Evolutionary conservation across 345 rosid species (phyloP).

Genomic region (Carallia pectinifolia): DNA sequence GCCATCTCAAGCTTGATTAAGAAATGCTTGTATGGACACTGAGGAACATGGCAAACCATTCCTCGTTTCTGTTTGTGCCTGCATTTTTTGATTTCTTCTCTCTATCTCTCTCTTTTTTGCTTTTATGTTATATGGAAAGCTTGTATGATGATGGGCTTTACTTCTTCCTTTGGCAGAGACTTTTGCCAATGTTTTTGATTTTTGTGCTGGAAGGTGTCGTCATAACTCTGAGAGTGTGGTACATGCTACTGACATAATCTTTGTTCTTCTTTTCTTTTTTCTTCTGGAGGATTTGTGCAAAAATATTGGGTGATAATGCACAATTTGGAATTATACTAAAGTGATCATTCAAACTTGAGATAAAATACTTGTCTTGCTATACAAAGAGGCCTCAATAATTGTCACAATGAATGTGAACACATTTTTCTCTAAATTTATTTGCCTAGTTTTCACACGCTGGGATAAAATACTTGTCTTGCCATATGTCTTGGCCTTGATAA

Average conservation of each 20-base stretch:
- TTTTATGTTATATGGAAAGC: neutral
- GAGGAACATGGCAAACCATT: neutral
- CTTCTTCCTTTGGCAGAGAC: constrained; percentile 46
- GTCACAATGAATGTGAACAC: no score
- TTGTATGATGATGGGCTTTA: neutral
- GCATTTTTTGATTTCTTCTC: neutral
- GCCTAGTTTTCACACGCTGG: no score
- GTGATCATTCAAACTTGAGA: no score
- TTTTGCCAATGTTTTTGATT: constrained; percentile 74
- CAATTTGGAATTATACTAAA: no score
- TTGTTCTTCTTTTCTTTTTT: constrained; percentile 12
- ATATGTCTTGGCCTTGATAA: no score
- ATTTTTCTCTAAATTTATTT: no score
- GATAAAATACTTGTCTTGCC: no score
- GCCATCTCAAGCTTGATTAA: no score
- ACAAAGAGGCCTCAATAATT: no score
- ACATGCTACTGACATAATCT: constrained; percentile 16
- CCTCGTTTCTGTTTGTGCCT: neutral
- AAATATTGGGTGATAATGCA: neutral
- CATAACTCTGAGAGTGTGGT: constrained; percentile 97
- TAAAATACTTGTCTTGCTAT: no score
- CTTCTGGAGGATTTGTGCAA: neutral
- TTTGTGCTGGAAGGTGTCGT: constrained; percentile 92
- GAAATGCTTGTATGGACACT: neutral
- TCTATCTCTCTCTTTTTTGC: no score